A percentile compares a stretch with the other conserved stretches of the same genome.
Conservation (phyloP, 1,284 basidiomycete species). For the Irpex lacteus region DNA sequence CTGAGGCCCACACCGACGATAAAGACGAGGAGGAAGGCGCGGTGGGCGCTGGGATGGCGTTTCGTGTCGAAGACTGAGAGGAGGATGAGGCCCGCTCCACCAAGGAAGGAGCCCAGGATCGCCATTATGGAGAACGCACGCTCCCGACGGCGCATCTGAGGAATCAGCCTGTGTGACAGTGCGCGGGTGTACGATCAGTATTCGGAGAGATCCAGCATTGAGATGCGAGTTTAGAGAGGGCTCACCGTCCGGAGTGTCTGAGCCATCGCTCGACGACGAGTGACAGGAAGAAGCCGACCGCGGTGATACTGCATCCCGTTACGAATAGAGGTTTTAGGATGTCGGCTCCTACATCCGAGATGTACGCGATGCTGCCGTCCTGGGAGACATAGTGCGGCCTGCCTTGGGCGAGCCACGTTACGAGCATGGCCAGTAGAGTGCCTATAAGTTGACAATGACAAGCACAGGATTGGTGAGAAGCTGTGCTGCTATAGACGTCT, state of each 20-base stretch:
- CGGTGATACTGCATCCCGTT: slow-evolving; percentile 57
- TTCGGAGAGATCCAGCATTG: background rate
- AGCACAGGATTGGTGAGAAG: background rate
- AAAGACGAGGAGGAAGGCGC: slow-evolving; percentile 58
- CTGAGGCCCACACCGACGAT: slow-evolving; percentile 60
- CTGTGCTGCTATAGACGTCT: background rate
- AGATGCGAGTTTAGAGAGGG: slow-evolving; percentile 1
- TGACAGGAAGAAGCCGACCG: slow-evolving; percentile 55
- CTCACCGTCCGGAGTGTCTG: slow-evolving; percentile 57
- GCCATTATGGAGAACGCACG: slow-evolving; percentile 51
- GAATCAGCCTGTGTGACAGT: slow-evolving; percentile 42
- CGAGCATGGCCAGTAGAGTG: slow-evolving; percentile 62
- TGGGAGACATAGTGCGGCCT: slow-evolving; percentile 45
- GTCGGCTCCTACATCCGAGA: slow-evolving; percentile 71
- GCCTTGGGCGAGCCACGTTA: slow-evolving; percentile 57
- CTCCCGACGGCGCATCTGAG: slow-evolving; percentile 57
- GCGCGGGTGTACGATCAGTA: background rate
- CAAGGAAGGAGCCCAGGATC: slow-evolving; percentile 57
- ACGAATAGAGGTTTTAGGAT: slow-evolving; percentile 73
- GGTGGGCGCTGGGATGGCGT: slow-evolving; percentile 46
- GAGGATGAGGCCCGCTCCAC: slow-evolving; percentile 40
- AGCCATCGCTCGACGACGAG: slow-evolving; percentile 60
- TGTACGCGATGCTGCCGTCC: slow-evolving; percentile 62
- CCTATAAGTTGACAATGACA: slow-evolving; percentile 29
- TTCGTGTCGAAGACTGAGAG: slow-evolving; percentile 69